Base-by-base conservation (phyloP, 2,329 filamentous ascomycete species). In the Aspergillus neoniger region DNA sequence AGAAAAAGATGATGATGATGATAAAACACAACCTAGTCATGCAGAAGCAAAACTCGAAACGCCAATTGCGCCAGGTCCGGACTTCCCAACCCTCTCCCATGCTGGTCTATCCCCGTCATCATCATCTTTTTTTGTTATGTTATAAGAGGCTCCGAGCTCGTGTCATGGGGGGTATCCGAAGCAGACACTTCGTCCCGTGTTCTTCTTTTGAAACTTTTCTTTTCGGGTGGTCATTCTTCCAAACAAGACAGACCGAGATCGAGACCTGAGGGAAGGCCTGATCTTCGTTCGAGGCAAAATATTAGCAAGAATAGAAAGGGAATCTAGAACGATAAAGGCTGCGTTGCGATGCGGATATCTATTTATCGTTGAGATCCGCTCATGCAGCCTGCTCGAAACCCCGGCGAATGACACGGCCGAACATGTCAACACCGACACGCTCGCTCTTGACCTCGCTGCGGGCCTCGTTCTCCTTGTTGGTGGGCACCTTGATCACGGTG, bases 401-500 rank as follows among this genome's bases (percentile, higher is more conserved):
- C 72, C 93, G 85, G 78, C 90, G 85, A 65, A 96, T 87, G 63
- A 96, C 88, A 68, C 91, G 72, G 23, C 78, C 78, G 66, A 81
- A 81, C 77, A 79, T 79, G 49, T 81, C 79, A 44, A 81, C 70
- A 17, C 75, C 79, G n/a, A 99, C 95, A 67, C 95, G 93, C 83
- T 99, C 95, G 71, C 93, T 87, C 72, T 97, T 96, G 77, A 97
- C 91, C 43, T 92, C 90, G 78, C 95, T 95, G 83, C 96, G 92
- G 48, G 92, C 95, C 86, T 98, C 94, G 77, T 97, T 97, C 80
- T 99, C 95, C 74, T 95, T 91, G 82, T 99, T 99, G 72, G 89
- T 83, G 58, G 95, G 95, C 59, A 99, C 86, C 76, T 86, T 86
- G 65, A 97, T 88, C 47, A 81, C 73, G n/a, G 66, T 63, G 43